Conservation (phyloP, 2,329 filamentous ascomycete genomes). For the Monosporascus sp. region DNA sequence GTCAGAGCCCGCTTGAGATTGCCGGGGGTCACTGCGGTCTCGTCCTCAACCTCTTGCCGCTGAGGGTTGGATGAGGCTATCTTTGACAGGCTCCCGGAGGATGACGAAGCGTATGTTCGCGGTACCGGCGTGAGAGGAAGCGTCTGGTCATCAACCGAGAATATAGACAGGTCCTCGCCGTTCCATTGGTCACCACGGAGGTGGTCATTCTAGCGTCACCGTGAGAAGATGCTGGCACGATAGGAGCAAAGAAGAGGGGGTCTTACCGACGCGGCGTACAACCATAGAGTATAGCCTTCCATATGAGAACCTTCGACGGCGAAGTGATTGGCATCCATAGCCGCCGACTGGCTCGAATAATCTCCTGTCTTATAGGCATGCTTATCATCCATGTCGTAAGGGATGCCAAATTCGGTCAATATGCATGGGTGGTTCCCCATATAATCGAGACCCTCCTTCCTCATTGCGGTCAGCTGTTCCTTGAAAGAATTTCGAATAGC, state of each 20-base stretch:
- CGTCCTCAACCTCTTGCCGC: slow-evolving; percentile 41
- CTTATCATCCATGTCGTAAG: slow-evolving; percentile 98
- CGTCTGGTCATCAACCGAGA: slow-evolving; percentile 72
- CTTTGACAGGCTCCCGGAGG: slow-evolving; percentile 41
- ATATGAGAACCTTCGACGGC: slow-evolving; percentile 78
- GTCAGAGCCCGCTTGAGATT: slow-evolving; percentile 72
- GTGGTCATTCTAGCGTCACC: slow-evolving; percentile 66
- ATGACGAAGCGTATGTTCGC: slow-evolving; percentile 34
- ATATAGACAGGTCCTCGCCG: slow-evolving; percentile 91
- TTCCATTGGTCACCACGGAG: slow-evolving; percentile 94
- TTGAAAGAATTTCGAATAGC: slow-evolving; percentile 91
- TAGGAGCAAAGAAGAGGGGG: background rate
- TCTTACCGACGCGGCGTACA: slow-evolving; percentile 67
- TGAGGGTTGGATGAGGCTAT: slow-evolving; percentile 25
- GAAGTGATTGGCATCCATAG: slow-evolving; percentile 94
- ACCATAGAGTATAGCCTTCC: slow-evolving; percentile 86
- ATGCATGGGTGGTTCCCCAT: slow-evolving; percentile 86
- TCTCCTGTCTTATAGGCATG: slow-evolving; percentile 93
- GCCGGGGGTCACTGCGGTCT: slow-evolving; percentile 60
- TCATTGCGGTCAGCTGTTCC: slow-evolving; percentile 78
- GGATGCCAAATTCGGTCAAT: slow-evolving; percentile 93
- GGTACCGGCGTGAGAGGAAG: slow-evolving; percentile 48
- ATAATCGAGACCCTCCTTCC: slow-evolving; percentile 80
- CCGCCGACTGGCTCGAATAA: slow-evolving; percentile 85
- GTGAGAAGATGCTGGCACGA: slow-evolving; percentile 13